Evolutionary conservation across 257 asterid species (phyloP).

Genomic region (Nicotiana knightiana): DNA sequence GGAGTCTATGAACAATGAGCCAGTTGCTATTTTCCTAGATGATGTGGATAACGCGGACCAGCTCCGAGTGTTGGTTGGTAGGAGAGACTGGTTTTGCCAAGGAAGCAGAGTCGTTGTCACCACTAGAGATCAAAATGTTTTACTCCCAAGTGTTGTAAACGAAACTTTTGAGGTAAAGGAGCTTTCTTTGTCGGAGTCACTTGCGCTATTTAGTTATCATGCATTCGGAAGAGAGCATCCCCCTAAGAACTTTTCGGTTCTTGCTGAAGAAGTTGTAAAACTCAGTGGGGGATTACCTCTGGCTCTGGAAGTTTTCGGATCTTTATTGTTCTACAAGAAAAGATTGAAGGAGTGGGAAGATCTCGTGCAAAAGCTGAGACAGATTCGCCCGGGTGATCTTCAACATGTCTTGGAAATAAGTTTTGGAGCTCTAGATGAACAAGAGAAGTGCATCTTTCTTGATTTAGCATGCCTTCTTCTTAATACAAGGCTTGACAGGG

Average conservation of each 20-base stretch:
- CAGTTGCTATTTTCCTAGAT: conserved; percentile 25
- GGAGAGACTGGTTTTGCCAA: conserved; percentile 17
- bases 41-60: conserved; percentile 21
- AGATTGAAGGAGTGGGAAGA: conserved; percentile 23
- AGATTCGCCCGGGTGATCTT: conserved; percentile 22
- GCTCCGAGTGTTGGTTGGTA: conserved; percentile 10
- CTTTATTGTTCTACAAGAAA: conserved; percentile 24
- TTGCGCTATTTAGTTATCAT: conserved; percentile 23
- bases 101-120: conserved; percentile 27
- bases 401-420: conserved; percentile 25
- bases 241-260: background rate
- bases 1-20: background rate
- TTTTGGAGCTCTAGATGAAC: conserved; percentile 23
- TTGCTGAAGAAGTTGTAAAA: conserved; percentile 18
- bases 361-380: conserved; percentile 20
- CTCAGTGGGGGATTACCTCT: conserved; percentile 25
- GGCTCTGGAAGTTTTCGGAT: conserved; percentile 32
- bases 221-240: conserved; percentile 31
- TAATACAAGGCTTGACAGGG: conserved; percentile 18
- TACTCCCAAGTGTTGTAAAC: conserved; percentile 2
- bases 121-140: conserved; percentile 20
- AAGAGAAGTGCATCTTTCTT: conserved; percentile 27
- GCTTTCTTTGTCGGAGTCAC: conserved; percentile 12
- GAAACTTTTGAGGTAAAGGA: conserved; percentile 7
- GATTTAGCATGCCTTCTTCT: conserved; percentile 30